A percentile compares a stretch with the other conserved stretches of the same genome.
Evolutionary conservation across 2,329 filamentous ascomycete genomes (phyloP).

Genomic region (Beauveria medogensis): DNA sequence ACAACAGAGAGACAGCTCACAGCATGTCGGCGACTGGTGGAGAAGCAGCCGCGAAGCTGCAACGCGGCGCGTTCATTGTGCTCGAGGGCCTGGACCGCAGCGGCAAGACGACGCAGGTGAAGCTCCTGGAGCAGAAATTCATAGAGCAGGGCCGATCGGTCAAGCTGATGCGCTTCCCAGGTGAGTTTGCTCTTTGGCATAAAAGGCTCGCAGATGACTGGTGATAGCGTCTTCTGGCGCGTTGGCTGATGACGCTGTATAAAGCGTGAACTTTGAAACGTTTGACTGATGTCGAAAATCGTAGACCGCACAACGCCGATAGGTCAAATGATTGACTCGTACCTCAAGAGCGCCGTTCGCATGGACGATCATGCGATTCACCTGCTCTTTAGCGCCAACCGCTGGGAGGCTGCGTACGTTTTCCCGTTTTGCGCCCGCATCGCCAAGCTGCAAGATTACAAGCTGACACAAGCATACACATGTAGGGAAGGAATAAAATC

Average conservation of each 20-base stretch:
- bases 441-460: not conserved
- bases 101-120: conserved; percentile 87
- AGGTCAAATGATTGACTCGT: conserved; percentile 78
- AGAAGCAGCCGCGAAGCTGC: not conserved
- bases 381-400: conserved; percentile 81
- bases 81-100: conserved; percentile 85
- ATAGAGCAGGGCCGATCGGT: conserved; percentile 40
- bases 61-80: conserved; percentile 66
- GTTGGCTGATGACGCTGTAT: not conserved
- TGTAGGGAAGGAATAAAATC: conserved; percentile 41
- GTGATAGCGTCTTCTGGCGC: not conserved
- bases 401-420: conserved; percentile 65
- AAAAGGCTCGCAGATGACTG: not conserved
- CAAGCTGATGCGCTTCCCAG: conserved; percentile 49
- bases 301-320: conserved; percentile 75
- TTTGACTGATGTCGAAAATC: not conserved
- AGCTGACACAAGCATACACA: not conserved
- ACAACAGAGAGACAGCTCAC: not conserved
- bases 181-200: conserved; percentile 27
- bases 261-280: not conserved
- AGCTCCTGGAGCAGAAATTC: conserved; percentile 52
- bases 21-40: not conserved
- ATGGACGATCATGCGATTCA: conserved; percentile 87
- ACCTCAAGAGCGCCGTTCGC: conserved; percentile 63
- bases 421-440: not conserved